These are phyloP conservation scores for Russula abietina DNA, from an alignment of 768 basidiomycete genomes.

Conservation along the genomic window DNA sequence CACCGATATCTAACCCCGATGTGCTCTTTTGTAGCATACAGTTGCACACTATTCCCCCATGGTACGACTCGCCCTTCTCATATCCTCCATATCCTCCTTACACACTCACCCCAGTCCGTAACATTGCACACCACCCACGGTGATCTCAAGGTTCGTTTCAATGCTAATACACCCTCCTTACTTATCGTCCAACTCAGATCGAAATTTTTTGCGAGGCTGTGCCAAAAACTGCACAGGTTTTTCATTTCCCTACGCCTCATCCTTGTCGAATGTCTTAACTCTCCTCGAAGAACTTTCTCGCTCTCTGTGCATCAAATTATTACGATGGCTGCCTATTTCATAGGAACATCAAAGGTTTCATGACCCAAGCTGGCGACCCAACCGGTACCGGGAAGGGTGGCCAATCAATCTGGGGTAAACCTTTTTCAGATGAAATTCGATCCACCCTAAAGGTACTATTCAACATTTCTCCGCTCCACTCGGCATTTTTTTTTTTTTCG, in stretches of 20 bases:
- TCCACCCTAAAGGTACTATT: conserved; percentile 80
- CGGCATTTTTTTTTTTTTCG: background rate
- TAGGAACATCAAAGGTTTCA: conserved; percentile 93
- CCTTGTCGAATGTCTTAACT: background rate
- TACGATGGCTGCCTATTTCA: conserved; percentile 87
- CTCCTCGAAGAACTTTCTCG: conserved; percentile 78
- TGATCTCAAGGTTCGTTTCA: conserved; percentile 72
- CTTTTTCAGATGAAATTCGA: conserved; percentile 88
- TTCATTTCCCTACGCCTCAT: conserved; percentile 17
- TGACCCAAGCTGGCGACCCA: conserved; percentile 91
- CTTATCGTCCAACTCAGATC: conserved; percentile 46
- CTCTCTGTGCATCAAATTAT: conserved; percentile 83
- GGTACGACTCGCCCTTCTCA: conserved; percentile 4
- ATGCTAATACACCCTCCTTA: background rate
- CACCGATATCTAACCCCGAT: background rate
- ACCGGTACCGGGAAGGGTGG: conserved; percentile 91
- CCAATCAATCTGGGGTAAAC: conserved; percentile 91
- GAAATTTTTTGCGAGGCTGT: conserved; percentile 97
- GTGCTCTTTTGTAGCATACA: background rate
- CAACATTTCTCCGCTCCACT: conserved; percentile 23
- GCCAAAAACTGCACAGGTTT: conserved; percentile 89
- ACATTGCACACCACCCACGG: conserved; percentile 93
- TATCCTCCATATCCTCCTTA: conserved; percentile 2
- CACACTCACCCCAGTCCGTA: conserved; percentile 58
- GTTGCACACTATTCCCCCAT: background rate